Evolutionary conservation across 805 yeast species (phyloP), one percentile per base, ranked within the genome.

Genomic region (Jamesozyma rosinii): DNA sequence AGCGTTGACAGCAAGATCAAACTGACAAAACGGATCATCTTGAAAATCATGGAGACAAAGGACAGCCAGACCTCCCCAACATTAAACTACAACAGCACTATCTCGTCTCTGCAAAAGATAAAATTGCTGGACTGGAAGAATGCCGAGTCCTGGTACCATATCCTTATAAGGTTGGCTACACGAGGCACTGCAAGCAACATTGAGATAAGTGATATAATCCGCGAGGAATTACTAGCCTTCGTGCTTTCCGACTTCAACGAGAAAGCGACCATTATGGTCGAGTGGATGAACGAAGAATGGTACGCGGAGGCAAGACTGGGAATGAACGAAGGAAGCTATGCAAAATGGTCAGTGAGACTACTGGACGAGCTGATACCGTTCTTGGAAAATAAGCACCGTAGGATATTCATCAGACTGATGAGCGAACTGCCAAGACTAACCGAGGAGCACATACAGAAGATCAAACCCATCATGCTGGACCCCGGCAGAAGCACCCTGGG

Each of bases 271-370:
- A 64, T 81, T 30, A 79, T 87, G 17, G 78, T 90, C 32, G 88
- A 83, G 49, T 92, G 99, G 99, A 66, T 92, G 43, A 89, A 83
- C 54, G 98, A 92, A 64, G 98, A 92, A 61, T 92, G 96, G 94
- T 80, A 77, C 64, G 69, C 76, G 39, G 84, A 81, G 26, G 14
- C 10, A 5, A 22, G 17, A 21, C 26, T 41, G 13, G 17, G 22
- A 10, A 30, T 36, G 11, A 55, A 65, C 53, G 14, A 17, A 52
- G 14, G 22, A 37, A 13, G 30, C 2, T 92, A 92, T 61, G 62
- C 74, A 44, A 68, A 70, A 44, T 87, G 95, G 83, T 76, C 90
- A 0, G 70, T 73, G 4, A 77, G 74, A 44, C 73, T 87, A 0
- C 63, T 92, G 39, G 96, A 89, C 48, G 76, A 83, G 3, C 69